Conservation (phyloP, 78 protist genomes). For the Andalucia godoyi region DNA sequence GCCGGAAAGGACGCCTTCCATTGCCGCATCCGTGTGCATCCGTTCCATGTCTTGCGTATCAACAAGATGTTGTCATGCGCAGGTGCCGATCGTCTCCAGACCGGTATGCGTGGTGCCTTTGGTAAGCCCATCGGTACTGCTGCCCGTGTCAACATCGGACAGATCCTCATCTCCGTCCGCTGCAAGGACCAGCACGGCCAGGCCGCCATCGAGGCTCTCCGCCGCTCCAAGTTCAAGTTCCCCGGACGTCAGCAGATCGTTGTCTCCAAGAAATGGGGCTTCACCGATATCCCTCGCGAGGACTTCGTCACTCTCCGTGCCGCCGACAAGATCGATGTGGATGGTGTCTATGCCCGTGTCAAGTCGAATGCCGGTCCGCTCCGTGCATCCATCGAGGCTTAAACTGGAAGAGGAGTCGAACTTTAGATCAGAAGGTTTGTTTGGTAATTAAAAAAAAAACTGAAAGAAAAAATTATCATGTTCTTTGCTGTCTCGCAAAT, state of each 20-base stretch:
- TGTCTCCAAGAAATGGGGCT: conserved; percentile 93
- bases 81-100: conserved; percentile 99
- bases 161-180: conserved; percentile 93
- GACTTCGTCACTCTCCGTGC: too few relatives aligned
- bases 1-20: conserved; percentile 97
- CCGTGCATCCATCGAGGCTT: too few relatives aligned
- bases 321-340: too few relatives aligned
- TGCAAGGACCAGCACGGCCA: conserved; percentile 47
- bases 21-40: conserved; percentile 98
- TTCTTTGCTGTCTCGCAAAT: too few relatives aligned
- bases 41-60: conserved; percentile 99
- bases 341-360: too few relatives aligned
- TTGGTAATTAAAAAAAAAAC: too few relatives aligned
- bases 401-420: too few relatives aligned
- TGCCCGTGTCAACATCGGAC: conserved; percentile 98
- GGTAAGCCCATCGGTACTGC: conserved; percentile 96
- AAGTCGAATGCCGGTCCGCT: too few relatives aligned
- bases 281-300: conserved; percentile 79
- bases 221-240: conserved; percentile 96
- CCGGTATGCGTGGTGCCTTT: conserved; percentile 99
- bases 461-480: too few relatives aligned
- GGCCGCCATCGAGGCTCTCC: conserved; percentile 89
- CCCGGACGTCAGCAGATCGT: conserved; percentile 96
- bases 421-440: too few relatives aligned
- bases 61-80: conserved; percentile 99